Base-by-base conservation (phyloP, 768 basidiomycete genomes). In the Lentinula sp. region DNA sequence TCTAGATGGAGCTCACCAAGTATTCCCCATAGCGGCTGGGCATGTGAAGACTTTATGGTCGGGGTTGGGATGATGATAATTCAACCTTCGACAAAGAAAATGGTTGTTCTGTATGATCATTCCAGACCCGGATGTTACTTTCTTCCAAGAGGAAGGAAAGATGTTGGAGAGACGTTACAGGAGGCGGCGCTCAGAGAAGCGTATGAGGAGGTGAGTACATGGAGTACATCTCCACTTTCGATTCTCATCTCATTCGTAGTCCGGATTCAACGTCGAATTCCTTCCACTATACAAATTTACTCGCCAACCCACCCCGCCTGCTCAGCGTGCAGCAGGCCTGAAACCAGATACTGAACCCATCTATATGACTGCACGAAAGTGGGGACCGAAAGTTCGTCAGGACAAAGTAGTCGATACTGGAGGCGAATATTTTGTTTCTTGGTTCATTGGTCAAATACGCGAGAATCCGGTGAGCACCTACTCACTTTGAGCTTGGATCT, bases 11-110 rank as follows among this genome's bases (percentile, higher is more conserved):
- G 50, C 50, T 51, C 50, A 8, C 28, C 50, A 32, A 35, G 50
- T 51, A 34, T 51, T 5, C 31, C 34, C 16, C 16, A 35, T n/a
- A 11, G 50, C 15, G 50, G 50, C 1, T 87, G 79, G 80, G 74
- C 75, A 51, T 74, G 79, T 2, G 37, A 68, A 11, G 81, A 86
- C 68, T 84, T 88, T 66, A 69, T 83, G 71, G 73, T 86, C 2
- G 84, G 84, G 2, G 82, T 80, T 3, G 86, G 84, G 16, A 82
- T 85, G 82, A 81, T 85, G 16, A 75, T 88, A 51, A 75, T 89
- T 28, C 85, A 87, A 65, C 79, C 80, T n/a, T 74, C 77, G 2
- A 83, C 83, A 0, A 69, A 75, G 9, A 81, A 81, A 64, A 65
- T 87, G 28, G 82, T 87, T 10, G 63, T 88, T 4, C 65, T 87